A percentile compares a stretch with the other conserved stretches of the same genome.
These are phyloP conservation scores for Cytospora schulzeri DNA, from an alignment of 2,329 filamentous ascomycete genomes.

Conservation along the genomic window DNA sequence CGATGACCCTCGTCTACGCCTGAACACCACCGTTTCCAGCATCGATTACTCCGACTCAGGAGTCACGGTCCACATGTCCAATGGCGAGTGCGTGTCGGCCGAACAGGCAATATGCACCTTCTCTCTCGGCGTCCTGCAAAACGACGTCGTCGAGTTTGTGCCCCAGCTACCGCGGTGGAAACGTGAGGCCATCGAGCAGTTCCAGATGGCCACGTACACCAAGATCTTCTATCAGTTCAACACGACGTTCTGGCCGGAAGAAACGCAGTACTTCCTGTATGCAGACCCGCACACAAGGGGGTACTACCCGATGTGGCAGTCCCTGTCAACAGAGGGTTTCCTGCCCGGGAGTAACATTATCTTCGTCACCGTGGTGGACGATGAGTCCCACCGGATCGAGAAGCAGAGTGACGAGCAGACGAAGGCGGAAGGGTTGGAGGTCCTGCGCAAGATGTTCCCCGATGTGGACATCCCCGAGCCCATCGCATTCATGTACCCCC, in stretches of 20 bases:
- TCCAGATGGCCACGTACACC: conserved; percentile 72
- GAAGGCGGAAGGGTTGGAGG: conserved; percentile 56
- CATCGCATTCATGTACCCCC: conserved; percentile 61
- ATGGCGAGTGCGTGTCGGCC: conserved; percentile 59
- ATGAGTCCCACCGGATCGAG: conserved; percentile 60
- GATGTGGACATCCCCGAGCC: conserved; percentile 59
- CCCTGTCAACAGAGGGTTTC: conserved; percentile 59
- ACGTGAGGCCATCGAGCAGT: conserved; percentile 61
- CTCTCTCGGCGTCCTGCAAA: conserved; percentile 68
- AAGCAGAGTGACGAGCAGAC: conserved; percentile 61
- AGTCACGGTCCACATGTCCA: conserved; percentile 54
- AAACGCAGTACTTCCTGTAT: conserved; percentile 49
- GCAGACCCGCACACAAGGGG: conserved; percentile 46
- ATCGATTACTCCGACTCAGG: conserved; percentile 55
- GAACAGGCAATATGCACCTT: conserved; percentile 69
- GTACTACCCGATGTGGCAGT: conserved; percentile 63
- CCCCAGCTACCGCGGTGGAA: conserved; percentile 67
- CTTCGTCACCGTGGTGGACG: conserved; percentile 63
- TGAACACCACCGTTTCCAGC: conserved; percentile 59
- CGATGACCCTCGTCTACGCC: conserved; percentile 58
- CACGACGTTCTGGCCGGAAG: conserved; percentile 62
- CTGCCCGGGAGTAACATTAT: conserved; percentile 64
- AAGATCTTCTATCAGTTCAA: conserved; percentile 74
- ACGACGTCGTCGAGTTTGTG: conserved; percentile 58
- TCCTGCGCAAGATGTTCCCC: conserved; percentile 64